Base-by-base conservation (phyloP, 192 early-diverging fungal genomes). In the Coemansia sp. region DNA sequence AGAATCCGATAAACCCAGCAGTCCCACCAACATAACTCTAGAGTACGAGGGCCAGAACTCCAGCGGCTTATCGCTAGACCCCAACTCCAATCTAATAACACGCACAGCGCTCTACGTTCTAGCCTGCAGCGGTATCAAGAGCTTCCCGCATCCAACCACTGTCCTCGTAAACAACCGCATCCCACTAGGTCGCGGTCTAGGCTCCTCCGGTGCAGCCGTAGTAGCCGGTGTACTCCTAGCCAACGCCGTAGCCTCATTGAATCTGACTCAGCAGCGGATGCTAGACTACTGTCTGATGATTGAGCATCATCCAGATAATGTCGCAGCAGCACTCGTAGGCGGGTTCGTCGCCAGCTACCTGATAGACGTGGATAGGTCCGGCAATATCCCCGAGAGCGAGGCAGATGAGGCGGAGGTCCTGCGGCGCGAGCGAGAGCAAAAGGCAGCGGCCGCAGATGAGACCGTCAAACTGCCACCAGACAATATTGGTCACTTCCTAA, bases 261-360 rank as follows among this genome's bases (percentile, higher is more conserved):
- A 76, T 6, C 80, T 98, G 76, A 68, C 78, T 7, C 80, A 86
- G 46, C 89, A 94, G 66, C 87, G 93, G 42, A 86, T 98, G 85
- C 86, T 99, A 21, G 97, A 99, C 73, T 96, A 89, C 62, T 93
- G 90, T 66, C 72, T 96, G 68, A 88, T 92, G 85, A 91, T 98
- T 21, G 98, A 99, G 82, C 92, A 93, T 55, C 98, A 99, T 71
- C 98, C 98, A 2, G 98, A 99, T 66, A 99, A 99, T 79, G 93
- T 97, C 1, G 90, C 96, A 1, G 94, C 96, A 7, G 92, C 94
- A 16, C 80, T 99, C 26, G 87, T 97, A 37, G 98, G 98, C 63
- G 97, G 97, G 13, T 97, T 98, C 81, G 89, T 97, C 9, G 92
- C 93, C 26, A 90, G 90, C 62, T 98, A 96, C 75, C 70, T 94